Evolutionary conservation across 495 filamentous ascomycete genomes (phyloP).

Genomic region (Penicillium psychrofluorescens): DNA sequence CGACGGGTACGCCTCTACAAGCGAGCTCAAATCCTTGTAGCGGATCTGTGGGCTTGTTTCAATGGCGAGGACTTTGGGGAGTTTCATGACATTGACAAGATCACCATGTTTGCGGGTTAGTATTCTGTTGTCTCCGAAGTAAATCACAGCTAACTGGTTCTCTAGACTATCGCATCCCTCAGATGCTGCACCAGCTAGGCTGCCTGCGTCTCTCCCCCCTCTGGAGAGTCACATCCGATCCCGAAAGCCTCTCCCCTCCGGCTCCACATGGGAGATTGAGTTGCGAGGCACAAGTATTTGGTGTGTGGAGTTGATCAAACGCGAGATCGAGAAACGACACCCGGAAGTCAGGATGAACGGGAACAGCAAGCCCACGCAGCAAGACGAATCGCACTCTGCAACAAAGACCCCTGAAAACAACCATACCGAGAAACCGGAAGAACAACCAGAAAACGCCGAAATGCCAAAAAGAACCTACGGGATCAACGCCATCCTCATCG

Average conservation of each 20-base stretch:
- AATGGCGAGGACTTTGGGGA: constrained; percentile 68
- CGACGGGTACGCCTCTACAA: constrained; percentile 79
- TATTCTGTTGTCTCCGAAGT: not conserved
- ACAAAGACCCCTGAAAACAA: constrained; percentile 1
- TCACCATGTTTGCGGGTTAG: constrained; percentile 91
- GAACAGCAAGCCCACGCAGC: not conserved
- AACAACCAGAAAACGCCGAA: constrained; percentile 8
- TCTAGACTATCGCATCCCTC: constrained; percentile 87
- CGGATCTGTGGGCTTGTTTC: constrained; percentile 93
- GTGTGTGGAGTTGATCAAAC: constrained; percentile 82
- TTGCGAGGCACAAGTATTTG: constrained; percentile 85
- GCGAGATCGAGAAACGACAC: constrained; percentile 70
- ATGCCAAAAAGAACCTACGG: constrained; percentile 16
- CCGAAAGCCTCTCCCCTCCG: constrained; percentile 57
- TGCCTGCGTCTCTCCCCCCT: constrained; percentile 78
- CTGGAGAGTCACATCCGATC: constrained; percentile 61
- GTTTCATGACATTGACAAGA: constrained; percentile 87
- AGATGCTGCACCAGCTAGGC: constrained; percentile 80
- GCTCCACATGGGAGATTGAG: constrained; percentile 79
- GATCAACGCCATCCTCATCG: constrained; percentile 87
- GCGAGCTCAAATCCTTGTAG: constrained; percentile 90
- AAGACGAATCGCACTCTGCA: not conserved
- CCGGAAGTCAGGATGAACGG: constrained; percentile 45
- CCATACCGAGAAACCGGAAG: constrained; percentile 1
- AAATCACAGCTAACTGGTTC: constrained; percentile 1